Percentiles rank a stretch among this genome's conserved stretches.
Conservation (phyloP, 2,329 filamentous ascomycete genomes). For the Rasamsonia emersonii region DNA sequence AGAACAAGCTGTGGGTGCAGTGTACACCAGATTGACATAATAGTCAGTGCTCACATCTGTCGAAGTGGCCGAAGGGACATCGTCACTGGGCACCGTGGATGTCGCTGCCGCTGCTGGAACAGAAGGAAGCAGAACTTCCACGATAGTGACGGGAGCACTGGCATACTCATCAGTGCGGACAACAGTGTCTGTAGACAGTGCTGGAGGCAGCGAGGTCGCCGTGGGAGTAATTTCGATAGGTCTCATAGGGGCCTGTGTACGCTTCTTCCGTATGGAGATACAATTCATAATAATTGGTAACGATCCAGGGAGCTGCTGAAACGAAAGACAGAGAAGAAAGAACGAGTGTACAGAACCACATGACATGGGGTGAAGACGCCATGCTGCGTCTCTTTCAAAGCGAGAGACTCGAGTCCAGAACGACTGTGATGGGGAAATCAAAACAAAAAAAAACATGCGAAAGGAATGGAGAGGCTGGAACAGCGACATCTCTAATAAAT, state of each 20-base stretch:
- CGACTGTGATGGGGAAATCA: no score
- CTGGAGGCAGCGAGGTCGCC: conserved; percentile 14
- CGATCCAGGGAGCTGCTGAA: conserved; percentile 21
- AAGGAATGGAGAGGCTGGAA: no score
- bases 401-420: no score
- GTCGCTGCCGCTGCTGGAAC: conserved; percentile 12
- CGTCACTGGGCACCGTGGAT: conserved; percentile 4
- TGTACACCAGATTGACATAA: conserved; percentile 19
- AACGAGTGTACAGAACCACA: no score
- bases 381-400: no score
- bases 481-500: no score
- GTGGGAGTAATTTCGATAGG: conserved; percentile 14
- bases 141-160: conserved; percentile 13
- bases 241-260: conserved; percentile 11
- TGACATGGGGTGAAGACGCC: no score
- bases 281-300: conserved; percentile 19
- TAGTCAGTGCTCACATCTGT: conserved; percentile 13
- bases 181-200: conserved; percentile 18
- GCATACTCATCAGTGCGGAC: conserved; percentile 9
- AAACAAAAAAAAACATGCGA: no score
- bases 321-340: conserved; percentile 13
- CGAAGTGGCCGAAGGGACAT: conserved; percentile 2
- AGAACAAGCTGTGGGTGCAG: conserved; percentile 20
- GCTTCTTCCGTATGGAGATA: conserved; percentile 7
- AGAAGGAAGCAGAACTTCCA: conserved; percentile 20